Evolutionary conservation across 2,329 filamentous ascomycete genomes (phyloP).

Genomic region (Sarocladium strictum): DNA sequence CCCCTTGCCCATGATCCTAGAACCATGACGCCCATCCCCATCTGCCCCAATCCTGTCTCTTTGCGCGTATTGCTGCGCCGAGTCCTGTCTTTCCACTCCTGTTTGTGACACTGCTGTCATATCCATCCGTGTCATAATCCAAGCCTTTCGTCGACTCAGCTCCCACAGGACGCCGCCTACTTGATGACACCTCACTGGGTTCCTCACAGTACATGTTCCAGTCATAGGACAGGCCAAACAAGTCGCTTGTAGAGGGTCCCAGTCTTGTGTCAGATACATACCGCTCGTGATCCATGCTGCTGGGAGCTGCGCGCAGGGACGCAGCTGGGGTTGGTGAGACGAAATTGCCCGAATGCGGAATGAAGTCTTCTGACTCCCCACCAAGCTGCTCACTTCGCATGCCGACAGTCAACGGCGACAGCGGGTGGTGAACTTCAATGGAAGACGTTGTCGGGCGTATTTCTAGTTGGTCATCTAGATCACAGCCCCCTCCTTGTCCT

Average conservation of each 20-base stretch:
- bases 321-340: background rate
- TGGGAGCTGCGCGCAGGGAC: background rate
- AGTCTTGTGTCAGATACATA: no score
- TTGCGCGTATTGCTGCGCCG: background rate
- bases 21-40: constrained; percentile 16
- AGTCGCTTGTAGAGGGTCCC: background rate
- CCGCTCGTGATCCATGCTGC: background rate
- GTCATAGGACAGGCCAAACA: background rate
- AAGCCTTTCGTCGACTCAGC: background rate
- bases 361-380: background rate
- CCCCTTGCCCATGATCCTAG: constrained; percentile 5
- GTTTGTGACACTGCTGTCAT: background rate
- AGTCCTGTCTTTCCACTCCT: background rate
- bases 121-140: background rate
- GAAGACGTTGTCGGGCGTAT: no score
- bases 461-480: no score
- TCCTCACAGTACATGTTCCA: background rate
- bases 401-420: no score
- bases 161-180: background rate
- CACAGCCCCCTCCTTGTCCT: background rate
- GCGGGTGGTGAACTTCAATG: no score
- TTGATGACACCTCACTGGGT: background rate
- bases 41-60: constrained; percentile 10
- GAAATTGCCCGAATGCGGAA: background rate
- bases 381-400: background rate